These are phyloP conservation scores for Rhodocollybia butyracea DNA, from an alignment of 768 basidiomycete genomes.

Conservation along the genomic window DNA sequence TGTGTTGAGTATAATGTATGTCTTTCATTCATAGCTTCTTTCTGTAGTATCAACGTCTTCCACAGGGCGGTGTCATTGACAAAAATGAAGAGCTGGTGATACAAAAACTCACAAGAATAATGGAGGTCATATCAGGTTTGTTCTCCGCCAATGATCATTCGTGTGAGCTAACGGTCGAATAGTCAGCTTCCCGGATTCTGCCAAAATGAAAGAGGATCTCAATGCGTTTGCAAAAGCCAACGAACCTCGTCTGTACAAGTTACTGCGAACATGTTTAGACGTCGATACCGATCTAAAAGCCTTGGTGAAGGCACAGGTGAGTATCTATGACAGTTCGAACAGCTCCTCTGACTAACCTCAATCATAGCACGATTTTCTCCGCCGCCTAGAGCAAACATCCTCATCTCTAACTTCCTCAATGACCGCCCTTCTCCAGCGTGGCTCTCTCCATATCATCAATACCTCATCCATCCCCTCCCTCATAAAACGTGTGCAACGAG, in stretches of 20 bases:
- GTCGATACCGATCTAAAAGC: conserved; percentile 79
- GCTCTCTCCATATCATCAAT: conserved; percentile 73
- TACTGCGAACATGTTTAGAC: conserved; percentile 80
- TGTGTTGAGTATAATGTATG: conserved; percentile 86
- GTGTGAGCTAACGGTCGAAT: conserved; percentile 4
- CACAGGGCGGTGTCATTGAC: conserved; percentile 87
- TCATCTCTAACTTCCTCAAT: conserved; percentile 65
- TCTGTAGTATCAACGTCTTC: conserved; percentile 7
- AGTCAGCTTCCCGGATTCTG: conserved; percentile 56
- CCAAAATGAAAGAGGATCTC: conserved; percentile 77
- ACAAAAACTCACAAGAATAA: conserved; percentile 42
- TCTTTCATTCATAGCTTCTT: background rate
- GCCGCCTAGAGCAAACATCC: conserved; percentile 70
- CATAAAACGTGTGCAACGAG: conserved; percentile 61
- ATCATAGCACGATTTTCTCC: conserved; percentile 70
- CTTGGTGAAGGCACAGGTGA: conserved; percentile 73
- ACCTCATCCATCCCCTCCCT: conserved; percentile 82
- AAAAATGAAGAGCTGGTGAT: conserved; percentile 66
- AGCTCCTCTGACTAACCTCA: no score
- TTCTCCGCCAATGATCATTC: background rate
- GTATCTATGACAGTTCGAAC: no score
- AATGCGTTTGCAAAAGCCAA: conserved; percentile 82
- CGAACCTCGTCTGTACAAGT: conserved; percentile 80
- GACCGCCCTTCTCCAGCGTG: conserved; percentile 63
- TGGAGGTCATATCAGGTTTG: conserved; percentile 63